Conservation (phyloP, 257 asterid genomes). For the Solanum peruvianum region DNA sequence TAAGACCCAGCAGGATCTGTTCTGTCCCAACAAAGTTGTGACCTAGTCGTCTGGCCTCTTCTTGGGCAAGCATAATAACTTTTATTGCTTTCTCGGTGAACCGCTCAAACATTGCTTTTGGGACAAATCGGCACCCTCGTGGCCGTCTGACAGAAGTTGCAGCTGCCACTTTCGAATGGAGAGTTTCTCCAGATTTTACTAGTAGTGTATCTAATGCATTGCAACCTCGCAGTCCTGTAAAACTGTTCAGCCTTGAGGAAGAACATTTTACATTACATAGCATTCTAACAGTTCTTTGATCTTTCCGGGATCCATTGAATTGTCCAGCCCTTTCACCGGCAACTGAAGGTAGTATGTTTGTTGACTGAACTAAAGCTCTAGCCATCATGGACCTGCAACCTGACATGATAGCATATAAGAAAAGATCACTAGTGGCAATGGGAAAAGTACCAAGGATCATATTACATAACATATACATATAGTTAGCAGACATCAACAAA, state of each 20-base stretch:
- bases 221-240: conserved; percentile 57
- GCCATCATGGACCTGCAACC: conserved; percentile 57
- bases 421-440: background rate
- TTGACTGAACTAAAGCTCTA: conserved; percentile 50
- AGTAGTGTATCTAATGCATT: conserved; percentile 54
- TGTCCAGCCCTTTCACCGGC: conserved; percentile 35
- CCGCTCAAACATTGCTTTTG: conserved; percentile 95
- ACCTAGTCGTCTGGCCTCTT: conserved; percentile 95
- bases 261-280: conserved; percentile 25
- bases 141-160: conserved; percentile 27
- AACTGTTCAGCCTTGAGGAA: conserved; percentile 32
- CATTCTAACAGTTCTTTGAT: conserved; percentile 39
- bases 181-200: conserved; percentile 27
- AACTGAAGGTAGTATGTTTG: conserved; percentile 48
- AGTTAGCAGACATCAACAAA: background rate
- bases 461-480: background rate
- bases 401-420: background rate
- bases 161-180: conserved; percentile 61
- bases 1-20: conserved; percentile 85
- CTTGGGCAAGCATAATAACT: conserved; percentile 97
- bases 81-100: conserved; percentile 94
- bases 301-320: conserved; percentile 33
- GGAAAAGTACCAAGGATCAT: background rate
- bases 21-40: conserved; percentile 96
- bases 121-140: conserved; percentile 32